These are phyloP conservation scores for Endocarpon pusillum DNA, from an alignment of 495 filamentous ascomycete genomes.

Conservation along the genomic window DNA sequence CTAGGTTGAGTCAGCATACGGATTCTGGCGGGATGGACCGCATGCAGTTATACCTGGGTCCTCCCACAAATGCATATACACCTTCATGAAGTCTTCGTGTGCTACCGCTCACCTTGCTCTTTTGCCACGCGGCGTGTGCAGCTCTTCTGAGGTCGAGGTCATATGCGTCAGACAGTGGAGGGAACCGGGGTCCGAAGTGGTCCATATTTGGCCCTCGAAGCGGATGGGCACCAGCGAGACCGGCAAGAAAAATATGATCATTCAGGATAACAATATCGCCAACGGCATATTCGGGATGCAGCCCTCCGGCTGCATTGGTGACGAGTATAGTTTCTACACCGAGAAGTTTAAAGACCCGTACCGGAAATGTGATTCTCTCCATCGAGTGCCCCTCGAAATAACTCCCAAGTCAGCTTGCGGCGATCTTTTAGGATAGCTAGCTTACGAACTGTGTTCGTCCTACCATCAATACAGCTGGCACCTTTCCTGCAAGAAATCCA, in stretches of 20 bases:
- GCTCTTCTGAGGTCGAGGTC: constrained; percentile 47
- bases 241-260: constrained; percentile 65
- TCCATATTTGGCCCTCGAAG: constrained; percentile 55
- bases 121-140: constrained; percentile 44
- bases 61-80: constrained; percentile 57
- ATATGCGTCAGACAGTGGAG: constrained; percentile 59
- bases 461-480: constrained; percentile 53
- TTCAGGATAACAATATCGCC: constrained; percentile 60
- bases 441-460: constrained; percentile 52
- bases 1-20: constrained; percentile 15
- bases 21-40: not conserved
- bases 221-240: constrained; percentile 50
- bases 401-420: constrained; percentile 13
- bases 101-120: constrained; percentile 21
- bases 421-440: constrained; percentile 1
- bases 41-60: constrained; percentile 41
- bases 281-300: constrained; percentile 50
- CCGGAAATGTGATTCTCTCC: constrained; percentile 48
- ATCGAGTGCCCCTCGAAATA: constrained; percentile 66
- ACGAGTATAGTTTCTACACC: constrained; percentile 53
- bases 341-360: constrained; percentile 51
- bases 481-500: constrained; percentile 38
- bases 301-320: constrained; percentile 61
- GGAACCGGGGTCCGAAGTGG: constrained; percentile 53
- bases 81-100: constrained; percentile 48